phyloP scores from a whole-genome alignment of 2,329 filamentous ascomycete species.

The Fusarium decemcellulare region DNA sequence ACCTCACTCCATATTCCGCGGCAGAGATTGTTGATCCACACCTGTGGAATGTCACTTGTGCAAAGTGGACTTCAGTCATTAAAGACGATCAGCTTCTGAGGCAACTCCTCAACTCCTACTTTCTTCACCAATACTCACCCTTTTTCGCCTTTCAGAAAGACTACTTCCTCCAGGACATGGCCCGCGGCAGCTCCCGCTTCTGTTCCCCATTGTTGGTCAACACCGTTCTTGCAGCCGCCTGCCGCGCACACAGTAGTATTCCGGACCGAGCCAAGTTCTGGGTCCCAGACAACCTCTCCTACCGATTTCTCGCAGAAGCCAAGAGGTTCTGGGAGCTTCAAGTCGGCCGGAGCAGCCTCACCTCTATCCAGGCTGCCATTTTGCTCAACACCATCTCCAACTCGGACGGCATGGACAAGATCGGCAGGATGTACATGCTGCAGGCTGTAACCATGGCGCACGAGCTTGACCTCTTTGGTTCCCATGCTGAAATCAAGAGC shows the following conservation, averaged over 20 bases:
- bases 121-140: background rate
- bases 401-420: background rate
- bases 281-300: background rate
- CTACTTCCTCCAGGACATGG: slow-evolving; percentile 12
- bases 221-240: slow-evolving; percentile 4
- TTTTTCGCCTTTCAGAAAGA: slow-evolving; percentile 11
- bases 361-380: too few species aligned
- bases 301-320: background rate
- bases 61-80: slow-evolving; percentile 1
- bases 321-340: background rate
- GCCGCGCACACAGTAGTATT: background rate
- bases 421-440: background rate
- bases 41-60: background rate
- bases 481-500: fast-evolving
- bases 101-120: background rate
- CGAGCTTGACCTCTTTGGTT: background rate
- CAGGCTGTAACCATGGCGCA: slow-evolving; percentile 13
- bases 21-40: background rate
- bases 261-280: slow-evolving; percentile 7
- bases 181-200: background rate
- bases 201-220: slow-evolving; percentile 16
- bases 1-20: background rate
- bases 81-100: background rate
- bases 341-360: too few species aligned
- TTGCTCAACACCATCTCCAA: background rate